Conservation (phyloP, 345 rosid species). For the Camelina neglecta region DNA sequence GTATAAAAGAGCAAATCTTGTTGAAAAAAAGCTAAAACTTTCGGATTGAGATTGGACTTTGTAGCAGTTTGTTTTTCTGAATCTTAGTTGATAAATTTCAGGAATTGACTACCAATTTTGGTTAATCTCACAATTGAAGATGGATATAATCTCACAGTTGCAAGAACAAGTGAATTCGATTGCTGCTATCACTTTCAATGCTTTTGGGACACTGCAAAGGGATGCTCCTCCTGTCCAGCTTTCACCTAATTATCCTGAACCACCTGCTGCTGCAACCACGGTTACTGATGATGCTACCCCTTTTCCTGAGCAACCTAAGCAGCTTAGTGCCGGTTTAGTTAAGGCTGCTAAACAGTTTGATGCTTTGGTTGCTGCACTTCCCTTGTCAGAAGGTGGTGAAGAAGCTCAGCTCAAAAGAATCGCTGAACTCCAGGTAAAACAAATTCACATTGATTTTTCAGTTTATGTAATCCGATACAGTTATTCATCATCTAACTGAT, state of each 20-base stretch:
- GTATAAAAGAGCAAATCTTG: no score
- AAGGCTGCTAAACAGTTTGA: conserved; percentile 99
- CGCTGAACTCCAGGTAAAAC: conserved; percentile 70
- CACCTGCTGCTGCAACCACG: conserved; percentile 57
- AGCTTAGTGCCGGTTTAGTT: conserved; percentile 78
- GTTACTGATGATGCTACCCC: conserved; percentile 59
- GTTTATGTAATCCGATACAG: not conserved
- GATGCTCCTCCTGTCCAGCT: conserved; percentile 87
- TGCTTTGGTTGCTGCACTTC: conserved; percentile 91
- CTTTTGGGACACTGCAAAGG: conserved; percentile 78
- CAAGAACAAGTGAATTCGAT: conserved; percentile 87
- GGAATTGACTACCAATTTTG: no score
- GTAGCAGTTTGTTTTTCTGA: no score
- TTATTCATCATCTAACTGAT: not conserved
- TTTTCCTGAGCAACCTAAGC: conserved; percentile 75
- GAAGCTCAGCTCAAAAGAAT: conserved; percentile 88
- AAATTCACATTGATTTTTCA: not conserved
- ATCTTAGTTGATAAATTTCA: no score
- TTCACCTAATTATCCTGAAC: conserved; percentile 83
- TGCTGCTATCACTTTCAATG: conserved; percentile 77
- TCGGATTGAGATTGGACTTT: no score
- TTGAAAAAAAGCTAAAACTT: no score
- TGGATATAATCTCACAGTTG: conserved; percentile 94
- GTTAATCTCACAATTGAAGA: conserved; percentile 41
- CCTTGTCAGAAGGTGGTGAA: conserved; percentile 87